These are phyloP conservation scores for Salmacisia buchloeana DNA, from an alignment of 1,284 basidiomycete genomes.

Conservation along the genomic window DNA sequence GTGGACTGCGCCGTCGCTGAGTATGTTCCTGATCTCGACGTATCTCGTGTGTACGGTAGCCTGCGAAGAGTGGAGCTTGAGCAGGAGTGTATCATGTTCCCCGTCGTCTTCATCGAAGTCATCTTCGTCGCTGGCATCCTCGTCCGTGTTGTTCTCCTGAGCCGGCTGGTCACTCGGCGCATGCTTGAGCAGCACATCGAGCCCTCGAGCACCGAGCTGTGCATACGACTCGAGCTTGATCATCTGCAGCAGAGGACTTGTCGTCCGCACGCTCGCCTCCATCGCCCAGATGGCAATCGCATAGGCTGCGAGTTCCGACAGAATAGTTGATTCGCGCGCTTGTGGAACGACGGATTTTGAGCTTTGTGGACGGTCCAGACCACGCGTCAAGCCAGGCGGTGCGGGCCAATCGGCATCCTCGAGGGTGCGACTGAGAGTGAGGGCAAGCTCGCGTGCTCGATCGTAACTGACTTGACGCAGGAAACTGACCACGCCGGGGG, in stretches of 20 bases:
- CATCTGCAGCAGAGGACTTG: background rate
- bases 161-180: no score
- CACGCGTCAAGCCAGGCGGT: no score
- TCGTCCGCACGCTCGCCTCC: background rate
- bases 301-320: background rate
- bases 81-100: background rate
- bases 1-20: background rate
- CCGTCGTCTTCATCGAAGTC: background rate
- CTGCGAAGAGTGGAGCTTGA: background rate
- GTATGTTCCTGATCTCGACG: background rate
- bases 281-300: conserved; percentile 1
- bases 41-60: background rate
- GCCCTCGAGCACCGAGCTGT: background rate
- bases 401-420: no score
- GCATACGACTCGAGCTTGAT: background rate
- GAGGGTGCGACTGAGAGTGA: no score
- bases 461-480: no score
- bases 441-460: no score
- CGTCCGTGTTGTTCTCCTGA: background rate
- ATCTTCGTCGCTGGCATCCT: no score
- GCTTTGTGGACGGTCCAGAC: no score
- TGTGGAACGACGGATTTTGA: no score
- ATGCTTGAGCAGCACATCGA: background rate
- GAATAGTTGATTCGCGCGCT: background rate
- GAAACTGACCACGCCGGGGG: no score